Evolutionary conservation across 2,329 filamentous ascomycete genomes (phyloP), one percentile per base, ranked within the genome.

Genomic region (Ceratocystis huliohia): DNA sequence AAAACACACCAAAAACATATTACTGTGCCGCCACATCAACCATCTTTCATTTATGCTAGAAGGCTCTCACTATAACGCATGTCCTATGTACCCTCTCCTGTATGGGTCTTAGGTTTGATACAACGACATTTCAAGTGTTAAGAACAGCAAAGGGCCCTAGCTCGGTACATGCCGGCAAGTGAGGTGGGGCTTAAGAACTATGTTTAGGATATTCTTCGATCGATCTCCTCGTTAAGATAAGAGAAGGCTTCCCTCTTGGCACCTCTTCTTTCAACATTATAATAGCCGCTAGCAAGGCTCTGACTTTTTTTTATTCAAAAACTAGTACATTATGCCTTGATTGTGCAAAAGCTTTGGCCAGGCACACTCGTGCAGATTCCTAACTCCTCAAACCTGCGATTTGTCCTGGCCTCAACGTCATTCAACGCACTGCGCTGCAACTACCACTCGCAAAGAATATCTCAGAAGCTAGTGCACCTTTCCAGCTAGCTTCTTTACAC

Each of bases 1-100:
- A 59, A 59, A 59, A 59, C 56, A 59, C 25, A 15, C 56, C 56
- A 59, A 59, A 59, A 37, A 59, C 56, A 30, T 37, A 17, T n/a
- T 10, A 20, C 56, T 59, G 56, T 59, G 56, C 56, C 56, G 56
- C 56, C 28, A 59, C 56, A 59, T 37, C 28, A 37, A 37, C 56
- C 56, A 59, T 59, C 28, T 59, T 20, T n/a, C 30, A 4, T 20
- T 37, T 5, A 59, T 59, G 56, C 25, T 59, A 0, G 56, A 41
- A 41, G 28, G 5, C 28, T 59, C 15, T 37, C 28, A 59, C 30
- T 13, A 20, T 59, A 59, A 37, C 7, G 20, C 13, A 59, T 30
- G 4, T n/a, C 37, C 25, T n/a, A 37, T n/a, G 33, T 59, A 37
- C n/a, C n/a, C n/a, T 25, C 48, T 25, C n/a, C n/a, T 25, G 22